Base-by-base conservation (phyloP, 768 basidiomycete species). In the Artomyces pyxidatus region DNA sequence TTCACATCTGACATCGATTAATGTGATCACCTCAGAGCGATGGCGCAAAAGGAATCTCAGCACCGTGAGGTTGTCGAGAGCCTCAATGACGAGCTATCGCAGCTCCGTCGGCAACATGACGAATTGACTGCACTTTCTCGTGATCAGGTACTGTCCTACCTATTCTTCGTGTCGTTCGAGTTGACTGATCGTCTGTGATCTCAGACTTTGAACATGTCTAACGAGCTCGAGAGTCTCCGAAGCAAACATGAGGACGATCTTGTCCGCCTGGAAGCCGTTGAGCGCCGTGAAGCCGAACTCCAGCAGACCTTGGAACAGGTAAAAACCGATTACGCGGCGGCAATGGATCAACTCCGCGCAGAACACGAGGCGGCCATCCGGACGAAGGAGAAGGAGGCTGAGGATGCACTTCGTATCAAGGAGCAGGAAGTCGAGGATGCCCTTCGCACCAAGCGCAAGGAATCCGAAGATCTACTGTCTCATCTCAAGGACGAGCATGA, bases 1-100 rank as follows among this genome's bases (percentile, higher is more conserved):
- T 45, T 39, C 27, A 48, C 42, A 57, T 51, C 37, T 43, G 26
- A 52, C 49, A 29, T 59, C 50, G 38, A 52, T 52, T 9, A 47
- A 35, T 40, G 39, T 58, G 23, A 28, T 11, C n/a, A n/a, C n/a
- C n/a, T n/a, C 50, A 96, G 92, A 54, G 90, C 95, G 2, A 97
- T 98, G 95, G 94, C 94, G 3, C 85, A 89, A 69, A 98, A 98
- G 64, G 96, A 99, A 64, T 85, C 89, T 4, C 73, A 81, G 28
- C 95, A 98, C 62, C 80, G 81, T 29, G 89, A 95, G 60, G 62
- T 77, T 21, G 85, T 96, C 23, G 83, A 89, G 37, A 70, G 70
- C 27, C 73, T 97, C 54, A 82, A 80, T 38, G 61, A 69, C 12
- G 80, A 94, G 59, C 72, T 96, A 21, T 63, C 56, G 58, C 73